Evolutionary conservation across 495 filamentous ascomycete species (phyloP).

Genomic region (Lentithecium fluviatile): DNA sequence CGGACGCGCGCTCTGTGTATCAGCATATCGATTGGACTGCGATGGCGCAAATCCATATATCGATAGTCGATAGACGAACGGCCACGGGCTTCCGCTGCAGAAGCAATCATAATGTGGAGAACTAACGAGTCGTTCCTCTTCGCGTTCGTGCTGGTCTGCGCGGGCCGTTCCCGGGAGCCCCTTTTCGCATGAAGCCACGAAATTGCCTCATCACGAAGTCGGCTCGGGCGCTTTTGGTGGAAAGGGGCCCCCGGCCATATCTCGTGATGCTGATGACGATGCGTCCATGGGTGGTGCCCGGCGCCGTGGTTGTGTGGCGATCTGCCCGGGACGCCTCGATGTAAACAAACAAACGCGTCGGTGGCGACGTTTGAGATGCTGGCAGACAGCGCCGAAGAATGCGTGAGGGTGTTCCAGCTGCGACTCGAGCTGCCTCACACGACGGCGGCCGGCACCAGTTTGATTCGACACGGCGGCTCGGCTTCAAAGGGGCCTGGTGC

Average conservation of each 20-base stretch:
- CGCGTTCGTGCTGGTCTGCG: not conserved
- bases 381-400: not conserved
- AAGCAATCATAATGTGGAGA: conserved; percentile 31
- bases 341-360: conserved; percentile 17
- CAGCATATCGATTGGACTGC: conserved; percentile 6
- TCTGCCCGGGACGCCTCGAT: not conserved
- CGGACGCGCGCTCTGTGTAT: not conserved
- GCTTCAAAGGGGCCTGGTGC: not conserved
- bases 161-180: conserved; percentile 29
- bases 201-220: conserved; percentile 21
- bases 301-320: not conserved
- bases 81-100: not conserved
- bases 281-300: conserved; percentile 4
- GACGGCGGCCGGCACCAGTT: not conserved
- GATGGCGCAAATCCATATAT: not conserved
- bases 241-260: not conserved
- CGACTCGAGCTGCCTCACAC: conserved; percentile 6
- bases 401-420: not conserved
- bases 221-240: not conserved
- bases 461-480: conserved; percentile 14
- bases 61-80: conserved; percentile 23
- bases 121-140: conserved; percentile 6
- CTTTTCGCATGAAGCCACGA: conserved; percentile 29
- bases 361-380: not conserved
- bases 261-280: conserved; percentile 4